These are phyloP conservation scores for Xylaria nigripes DNA, from an alignment of 495 filamentous ascomycete genomes.

Conservation along the genomic window DNA sequence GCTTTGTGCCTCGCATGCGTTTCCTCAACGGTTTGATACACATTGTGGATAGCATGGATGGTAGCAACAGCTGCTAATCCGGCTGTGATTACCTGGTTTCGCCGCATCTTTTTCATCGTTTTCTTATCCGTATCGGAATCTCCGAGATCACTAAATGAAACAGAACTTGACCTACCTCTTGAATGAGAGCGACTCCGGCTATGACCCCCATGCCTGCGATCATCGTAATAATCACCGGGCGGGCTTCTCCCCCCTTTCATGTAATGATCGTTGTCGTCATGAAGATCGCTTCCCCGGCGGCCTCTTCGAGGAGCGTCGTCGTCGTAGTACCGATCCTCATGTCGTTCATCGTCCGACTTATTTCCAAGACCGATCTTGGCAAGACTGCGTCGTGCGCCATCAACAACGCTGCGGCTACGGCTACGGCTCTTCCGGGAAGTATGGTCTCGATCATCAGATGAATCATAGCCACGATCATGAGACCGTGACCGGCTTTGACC, in stretches of 20 bases:
- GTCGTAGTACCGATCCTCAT: conserved; percentile 30
- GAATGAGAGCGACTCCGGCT: conserved; percentile 25
- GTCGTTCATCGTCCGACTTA: conserved; percentile 35
- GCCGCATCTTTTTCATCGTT: conserved; percentile 66
- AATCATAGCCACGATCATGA: conserved; percentile 41
- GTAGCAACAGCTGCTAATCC: conserved; percentile 82
- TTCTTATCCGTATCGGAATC: conserved; percentile 72
- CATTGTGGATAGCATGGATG: conserved; percentile 75
- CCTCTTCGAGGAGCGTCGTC: conserved; percentile 23
- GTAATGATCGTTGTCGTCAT: conserved; percentile 48
- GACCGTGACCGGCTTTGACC: conserved; percentile 57
- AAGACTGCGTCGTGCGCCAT: conserved; percentile 35
- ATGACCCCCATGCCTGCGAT: conserved; percentile 34
- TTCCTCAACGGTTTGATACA: conserved; percentile 70
- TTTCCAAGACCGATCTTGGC: conserved; percentile 41
- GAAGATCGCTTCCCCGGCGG: conserved; percentile 30
- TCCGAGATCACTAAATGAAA: conserved; percentile 55
- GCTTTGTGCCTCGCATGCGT: conserved; percentile 60
- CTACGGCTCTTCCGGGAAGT: conserved; percentile 33
- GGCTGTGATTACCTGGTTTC: conserved; percentile 75
- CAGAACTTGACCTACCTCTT: conserved; percentile 36
- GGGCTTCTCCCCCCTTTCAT: conserved; percentile 36
- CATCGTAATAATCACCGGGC: conserved; percentile 45
- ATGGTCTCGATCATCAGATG: conserved; percentile 41
- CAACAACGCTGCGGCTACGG: conserved; percentile 45